Evolutionary conservation across 2,329 filamentous ascomycete species (phyloP).

Genomic region (Diaporthe humulicola): DNA sequence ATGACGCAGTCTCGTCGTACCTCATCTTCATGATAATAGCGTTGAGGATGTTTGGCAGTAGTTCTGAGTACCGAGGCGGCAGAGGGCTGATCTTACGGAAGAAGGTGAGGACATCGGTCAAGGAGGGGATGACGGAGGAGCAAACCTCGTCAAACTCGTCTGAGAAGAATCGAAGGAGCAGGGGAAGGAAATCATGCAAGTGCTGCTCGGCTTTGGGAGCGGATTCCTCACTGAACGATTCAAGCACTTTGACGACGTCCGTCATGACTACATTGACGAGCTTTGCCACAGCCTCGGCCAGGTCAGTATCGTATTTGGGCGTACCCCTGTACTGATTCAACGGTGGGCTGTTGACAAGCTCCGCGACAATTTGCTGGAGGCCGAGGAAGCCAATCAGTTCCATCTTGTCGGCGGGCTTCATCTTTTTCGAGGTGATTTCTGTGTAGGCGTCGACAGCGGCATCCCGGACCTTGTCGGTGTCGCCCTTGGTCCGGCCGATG

Average conservation of each 20-base stretch:
- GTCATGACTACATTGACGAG: conserved; percentile 91
- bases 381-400: conserved; percentile 94
- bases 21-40: conserved; percentile 97
- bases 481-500: conserved; percentile 77
- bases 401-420: conserved; percentile 93
- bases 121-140: conserved; percentile 92
- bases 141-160: conserved; percentile 99
- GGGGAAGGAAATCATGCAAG: conserved; percentile 85
- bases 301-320: conserved; percentile 91
- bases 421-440: conserved; percentile 97
- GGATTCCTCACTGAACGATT: conserved; percentile 74
- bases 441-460: conserved; percentile 95
- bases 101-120: conserved; percentile 93
- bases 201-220: conserved; percentile 84
- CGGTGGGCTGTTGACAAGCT: conserved; percentile 86
- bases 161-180: conserved; percentile 92
- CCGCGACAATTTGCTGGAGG: conserved; percentile 84
- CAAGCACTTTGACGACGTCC: conserved; percentile 89
- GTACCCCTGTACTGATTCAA: conserved; percentile 84
- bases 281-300: conserved; percentile 95
- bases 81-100: conserved; percentile 84
- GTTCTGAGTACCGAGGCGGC: conserved; percentile 81
- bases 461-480: conserved; percentile 85
- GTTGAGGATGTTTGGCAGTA: conserved; percentile 89
- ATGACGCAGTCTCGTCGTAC: conserved; percentile 93